Evolutionary conservation across 192 early-diverging fungal species (phyloP), one percentile per base, ranked within the genome.

Genomic region (Rhizoclosmatium sp.): DNA sequence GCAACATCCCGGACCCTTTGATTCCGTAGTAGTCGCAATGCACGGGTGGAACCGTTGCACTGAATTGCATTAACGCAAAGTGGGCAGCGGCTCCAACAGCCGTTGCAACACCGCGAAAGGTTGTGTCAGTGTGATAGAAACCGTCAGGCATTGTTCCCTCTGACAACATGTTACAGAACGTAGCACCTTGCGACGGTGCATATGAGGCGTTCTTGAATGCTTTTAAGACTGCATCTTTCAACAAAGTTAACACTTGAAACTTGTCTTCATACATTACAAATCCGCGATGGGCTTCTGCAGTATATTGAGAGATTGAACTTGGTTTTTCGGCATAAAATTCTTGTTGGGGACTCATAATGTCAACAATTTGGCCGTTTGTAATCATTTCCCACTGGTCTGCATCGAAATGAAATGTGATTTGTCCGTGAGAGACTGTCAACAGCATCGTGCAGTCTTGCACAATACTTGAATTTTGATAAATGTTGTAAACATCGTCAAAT

Each of bases 331-430:
- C 7, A 40, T 23, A 16, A 31, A 78, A 68, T 21, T 54, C 41
- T 16, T 51, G 14, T 19, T 44, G 10, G 1, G 62, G 46, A 2
- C 47, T 21, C 7, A 16, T 21, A 3, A 68, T 58, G 2, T 16
- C 40, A 10, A 5, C 65, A 5, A 66, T 5, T 42, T 68, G 66
- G 31, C 66, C 66, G 49, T 69, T 78, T 7, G 76, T 78, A 39
- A 78, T 65, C 64, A 69, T 78, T 14, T 16, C 76, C 76, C 76
- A 78, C 54, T 78, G 76, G 46, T 78, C 76, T 10, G 76, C 76
- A 56, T 42, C 59, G 47, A 75, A 75, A 47, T 75, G 58, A 44
- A 31, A 75, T 4, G 73, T n/a, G 19, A 69, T 68, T 10, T 4
- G 14, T 7, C 76, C 65, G 44, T 66, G 45, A 5, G n/a, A 14